Evolutionary conservation across 306 rosid genomes (phyloP).

Genomic region (Sindora glabra): DNA sequence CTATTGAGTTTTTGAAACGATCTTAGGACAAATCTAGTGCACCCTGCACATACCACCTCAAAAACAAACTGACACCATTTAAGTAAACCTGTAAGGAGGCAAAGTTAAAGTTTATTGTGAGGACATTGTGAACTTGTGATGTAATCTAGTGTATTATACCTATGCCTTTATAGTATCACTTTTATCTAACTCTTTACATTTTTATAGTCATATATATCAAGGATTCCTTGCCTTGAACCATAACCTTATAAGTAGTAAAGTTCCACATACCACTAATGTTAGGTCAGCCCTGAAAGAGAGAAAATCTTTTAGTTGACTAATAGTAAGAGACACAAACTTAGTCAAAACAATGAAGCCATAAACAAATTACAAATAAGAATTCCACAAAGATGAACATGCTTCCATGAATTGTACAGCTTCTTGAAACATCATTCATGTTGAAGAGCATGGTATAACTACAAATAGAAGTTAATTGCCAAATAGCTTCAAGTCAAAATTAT

Average conservation of each 20-base stretch:
- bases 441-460: conserved; percentile 87
- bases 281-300: conserved; percentile 69
- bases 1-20: conserved; percentile 46
- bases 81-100: conserved; percentile 57
- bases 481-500: not conserved
- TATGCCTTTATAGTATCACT: conserved; percentile 41
- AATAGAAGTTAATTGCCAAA: conserved; percentile 18
- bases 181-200: conserved; percentile 84
- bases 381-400: conserved; percentile 71
- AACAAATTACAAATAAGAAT: conserved; percentile 53
- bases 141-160: conserved; percentile 29
- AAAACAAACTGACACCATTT: conserved; percentile 66
- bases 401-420: conserved; percentile 89
- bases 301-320: not conserved
- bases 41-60: conserved; percentile 58
- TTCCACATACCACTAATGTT: conserved; percentile 97
- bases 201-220: conserved; percentile 60
- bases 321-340: not conserved
- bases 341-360: conserved; percentile 24
- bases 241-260: conserved; percentile 82
- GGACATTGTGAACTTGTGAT: not conserved
- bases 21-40: conserved; percentile 36
- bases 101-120: not conserved
- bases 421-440: conserved; percentile 58
- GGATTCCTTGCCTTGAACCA: conserved; percentile 44